Evolutionary conservation across 805 yeast genomes (phyloP).

Genomic region (Spathaspora arborariae): DNA sequence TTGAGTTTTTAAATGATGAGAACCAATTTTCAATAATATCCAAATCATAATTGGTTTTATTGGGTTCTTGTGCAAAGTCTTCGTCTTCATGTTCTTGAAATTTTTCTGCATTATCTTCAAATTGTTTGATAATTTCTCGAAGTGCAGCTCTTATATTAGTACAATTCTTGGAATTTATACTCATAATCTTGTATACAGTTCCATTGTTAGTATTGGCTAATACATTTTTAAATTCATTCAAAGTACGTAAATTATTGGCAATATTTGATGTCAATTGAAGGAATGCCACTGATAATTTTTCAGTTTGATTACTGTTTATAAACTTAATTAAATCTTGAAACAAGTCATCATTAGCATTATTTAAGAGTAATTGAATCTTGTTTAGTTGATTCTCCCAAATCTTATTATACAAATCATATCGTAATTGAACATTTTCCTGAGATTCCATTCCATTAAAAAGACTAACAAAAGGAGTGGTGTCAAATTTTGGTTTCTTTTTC

Average conservation of each 20-base stretch:
- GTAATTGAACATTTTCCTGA: slow-evolving; percentile 13
- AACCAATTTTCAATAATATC: slow-evolving; percentile 34
- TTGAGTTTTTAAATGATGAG: background rate
- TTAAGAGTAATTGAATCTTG: slow-evolving; percentile 25
- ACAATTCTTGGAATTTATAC: slow-evolving; percentile 29
- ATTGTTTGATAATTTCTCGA: slow-evolving; percentile 32
- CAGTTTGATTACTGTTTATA: slow-evolving; percentile 9
- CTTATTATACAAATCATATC: slow-evolving; percentile 21
- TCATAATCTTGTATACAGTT: slow-evolving; percentile 18
- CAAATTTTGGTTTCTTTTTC: background rate
- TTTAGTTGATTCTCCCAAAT: slow-evolving; percentile 27
- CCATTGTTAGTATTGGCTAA: slow-evolving; percentile 7
- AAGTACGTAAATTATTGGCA: slow-evolving; percentile 36
- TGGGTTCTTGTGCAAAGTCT: slow-evolving; percentile 11
- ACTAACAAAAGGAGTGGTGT: slow-evolving; percentile 18
- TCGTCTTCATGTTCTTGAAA: slow-evolving; percentile 15
- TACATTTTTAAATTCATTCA: slow-evolving; percentile 29
- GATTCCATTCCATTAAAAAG: slow-evolving; percentile 24
- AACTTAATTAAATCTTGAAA: slow-evolving; percentile 24
- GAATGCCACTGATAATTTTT: slow-evolving; percentile 29
- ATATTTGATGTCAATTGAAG: slow-evolving; percentile 37
- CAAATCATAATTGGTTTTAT: slow-evolving; percentile 30
- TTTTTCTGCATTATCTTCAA: slow-evolving; percentile 14
- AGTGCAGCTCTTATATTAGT: slow-evolving; percentile 30
- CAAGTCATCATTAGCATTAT: slow-evolving; percentile 29